Conservation (phyloP, 225 moss, liverwort and hornwort species). For the Thuidium tamariscinum region DNA sequence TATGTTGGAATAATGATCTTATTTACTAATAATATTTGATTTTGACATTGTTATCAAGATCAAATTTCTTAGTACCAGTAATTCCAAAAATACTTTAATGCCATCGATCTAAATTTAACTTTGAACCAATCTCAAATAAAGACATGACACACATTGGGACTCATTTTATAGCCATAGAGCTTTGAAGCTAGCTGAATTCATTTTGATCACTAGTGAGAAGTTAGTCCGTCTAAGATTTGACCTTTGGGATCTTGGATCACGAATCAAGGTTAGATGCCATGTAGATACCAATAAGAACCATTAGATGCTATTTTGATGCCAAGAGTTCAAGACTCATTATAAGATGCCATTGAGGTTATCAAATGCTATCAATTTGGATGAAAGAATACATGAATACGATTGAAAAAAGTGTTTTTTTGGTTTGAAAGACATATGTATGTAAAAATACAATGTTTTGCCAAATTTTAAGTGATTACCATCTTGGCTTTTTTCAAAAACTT, state of each 20-base stretch:
- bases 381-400: too few relatives aligned
- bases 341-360: neutral
- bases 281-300: neutral
- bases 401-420: too few relatives aligned
- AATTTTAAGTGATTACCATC: too few relatives aligned
- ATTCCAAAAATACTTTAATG: too few relatives aligned
- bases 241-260: neutral
- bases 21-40: neutral
- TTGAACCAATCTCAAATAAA: neutral
- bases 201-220: neutral
- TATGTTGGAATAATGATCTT: neutral
- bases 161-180: too few relatives aligned
- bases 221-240: neutral
- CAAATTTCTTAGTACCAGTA: neutral
- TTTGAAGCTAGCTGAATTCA: too few relatives aligned
- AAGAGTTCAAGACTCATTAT: rapidly evolving
- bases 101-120: neutral
- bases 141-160: neutral
- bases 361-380: neutral
- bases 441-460: too few relatives aligned
- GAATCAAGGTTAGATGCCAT: neutral
- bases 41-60: neutral
- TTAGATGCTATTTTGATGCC: neutral
- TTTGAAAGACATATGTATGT: too few relatives aligned
- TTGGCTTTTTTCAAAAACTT: too few relatives aligned